Evolutionary conservation across 768 basidiomycete species (phyloP), one percentile per base, ranked within the genome.

Genomic region (Macrolepiota fuliginosa): DNA sequence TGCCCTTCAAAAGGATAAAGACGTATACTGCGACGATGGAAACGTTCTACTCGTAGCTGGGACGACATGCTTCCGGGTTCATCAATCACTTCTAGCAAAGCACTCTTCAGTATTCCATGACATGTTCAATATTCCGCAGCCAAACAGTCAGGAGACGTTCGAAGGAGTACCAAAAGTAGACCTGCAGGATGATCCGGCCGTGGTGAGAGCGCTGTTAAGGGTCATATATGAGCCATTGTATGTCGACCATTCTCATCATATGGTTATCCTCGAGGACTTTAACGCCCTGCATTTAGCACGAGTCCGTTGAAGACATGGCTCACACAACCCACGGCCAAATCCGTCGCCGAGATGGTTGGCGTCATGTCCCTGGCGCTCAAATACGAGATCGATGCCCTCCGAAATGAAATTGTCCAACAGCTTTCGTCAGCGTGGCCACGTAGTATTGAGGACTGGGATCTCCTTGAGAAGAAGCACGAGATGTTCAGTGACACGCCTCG

Each of bases 1-100:
- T n/a, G 37, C 40, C 11, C 39, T 59, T 45, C 58, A 59, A 2
- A 51, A 49, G 45, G 61, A 62, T 45, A 32, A 45, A 24, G 32
- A 63, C 15, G 29, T 65, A 40, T 65, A 62, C 37, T 62, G 51
- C 40, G 45, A 65, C 15, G 64, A 65, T 45, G 64, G 64, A 12
- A 65, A 54, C 13, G 40, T 62, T 24, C 19, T 65, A 15, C 51
- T 65, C 6, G 56, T 62, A 25, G 58, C 52, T 47, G 53, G 36
- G 25, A 58, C 25, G 29, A 65, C 57, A 4, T 59, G 32, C 50
- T 65, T 65, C 55, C 49, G 60, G 12, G 64, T 65, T 7, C 64
- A 65, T 35, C 52, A 47, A 25, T 52, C 51, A 17, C 40, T 65
- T 11, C 51, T 65, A 12, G 58, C 64, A 17, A 58, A 54, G 32